Evolutionary conservation across 495 filamentous ascomycete species (phyloP).

Genomic region (Hypomontagnella submonticulosa): DNA sequence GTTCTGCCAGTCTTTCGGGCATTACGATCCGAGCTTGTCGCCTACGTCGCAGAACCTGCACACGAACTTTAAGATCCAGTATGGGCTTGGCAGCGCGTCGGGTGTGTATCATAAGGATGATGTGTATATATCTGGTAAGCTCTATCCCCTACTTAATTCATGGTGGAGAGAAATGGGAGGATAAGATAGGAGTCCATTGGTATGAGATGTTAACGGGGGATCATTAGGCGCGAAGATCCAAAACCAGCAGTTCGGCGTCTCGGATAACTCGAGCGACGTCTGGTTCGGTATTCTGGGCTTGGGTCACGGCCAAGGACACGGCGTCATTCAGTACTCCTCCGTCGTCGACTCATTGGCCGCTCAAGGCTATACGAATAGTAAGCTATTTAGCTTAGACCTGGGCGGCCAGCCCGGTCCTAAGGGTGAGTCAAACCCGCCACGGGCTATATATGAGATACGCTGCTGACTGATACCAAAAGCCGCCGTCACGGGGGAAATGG

Average conservation of each 20-base stretch:
- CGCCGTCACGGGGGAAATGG: slow-evolving; percentile 70
- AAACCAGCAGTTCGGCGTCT: slow-evolving; percentile 56
- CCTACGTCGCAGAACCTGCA: slow-evolving; percentile 43
- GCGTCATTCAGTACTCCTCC: slow-evolving; percentile 68
- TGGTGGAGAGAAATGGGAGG: not conserved
- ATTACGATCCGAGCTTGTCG: slow-evolving; percentile 50
- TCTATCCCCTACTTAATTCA: not conserved
- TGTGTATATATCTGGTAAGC: slow-evolving; percentile 48
- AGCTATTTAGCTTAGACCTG: slow-evolving; percentile 77
- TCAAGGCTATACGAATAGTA: slow-evolving; percentile 71
- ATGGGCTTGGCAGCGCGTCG: slow-evolving; percentile 46
- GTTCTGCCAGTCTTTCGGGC: slow-evolving; percentile 46
- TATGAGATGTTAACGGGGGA: slow-evolving; percentile 5
- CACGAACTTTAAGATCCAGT: slow-evolving; percentile 45
- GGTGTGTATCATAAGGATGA: slow-evolving; percentile 53
- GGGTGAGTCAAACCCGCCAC: slow-evolving; percentile 30
- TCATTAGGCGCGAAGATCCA: slow-evolving; percentile 49
- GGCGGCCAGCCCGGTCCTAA: slow-evolving; percentile 50
- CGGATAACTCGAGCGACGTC: slow-evolving; percentile 50
- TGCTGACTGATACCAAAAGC: slow-evolving; percentile 38
- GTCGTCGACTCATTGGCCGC: slow-evolving; percentile 72
- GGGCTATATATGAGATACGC: not conserved
- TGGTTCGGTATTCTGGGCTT: slow-evolving; percentile 80
- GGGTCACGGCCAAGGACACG: slow-evolving; percentile 61
- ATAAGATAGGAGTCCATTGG: not conserved